A percentile compares a stretch with the other conserved stretches of the same genome.
Evolutionary conservation across 495 filamentous ascomycete genomes (phyloP).

Genomic region (Parmelia sp.): DNA sequence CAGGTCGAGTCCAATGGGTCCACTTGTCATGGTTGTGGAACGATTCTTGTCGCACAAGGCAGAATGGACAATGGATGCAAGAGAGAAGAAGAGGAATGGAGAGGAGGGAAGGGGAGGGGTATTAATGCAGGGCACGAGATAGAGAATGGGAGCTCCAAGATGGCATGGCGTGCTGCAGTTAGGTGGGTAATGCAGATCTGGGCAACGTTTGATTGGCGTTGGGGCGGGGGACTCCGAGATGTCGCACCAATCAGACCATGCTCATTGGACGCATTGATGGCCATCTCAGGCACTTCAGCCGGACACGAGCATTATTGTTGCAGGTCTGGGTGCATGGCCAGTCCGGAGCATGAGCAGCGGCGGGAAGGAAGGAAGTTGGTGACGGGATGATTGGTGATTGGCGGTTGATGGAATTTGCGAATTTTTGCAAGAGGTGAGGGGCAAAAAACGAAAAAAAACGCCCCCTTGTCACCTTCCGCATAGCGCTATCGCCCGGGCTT

Average conservation of each 20-base stretch:
- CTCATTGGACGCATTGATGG: background rate
- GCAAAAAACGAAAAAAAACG: accelerated
- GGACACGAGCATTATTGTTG: background rate
- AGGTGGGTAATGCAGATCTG: background rate
- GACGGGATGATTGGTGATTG: background rate
- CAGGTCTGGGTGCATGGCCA: too few relatives aligned
- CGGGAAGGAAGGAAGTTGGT: background rate
- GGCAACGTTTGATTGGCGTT: background rate
- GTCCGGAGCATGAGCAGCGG: too few relatives aligned
- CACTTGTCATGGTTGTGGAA: slow-evolving; percentile 17
- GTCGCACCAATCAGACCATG: background rate
- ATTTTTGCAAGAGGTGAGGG: background rate
- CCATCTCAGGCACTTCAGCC: background rate
- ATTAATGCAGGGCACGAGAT: background rate
- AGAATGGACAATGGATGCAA: background rate
- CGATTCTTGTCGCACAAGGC: background rate
- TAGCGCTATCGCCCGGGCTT: background rate
- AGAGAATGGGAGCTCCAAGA: background rate
- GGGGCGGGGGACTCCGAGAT: background rate
- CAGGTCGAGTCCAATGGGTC: slow-evolving; percentile 15
- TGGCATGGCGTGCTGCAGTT: background rate
- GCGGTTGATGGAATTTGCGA: too few relatives aligned
- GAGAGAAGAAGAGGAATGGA: background rate
- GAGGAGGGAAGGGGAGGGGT: background rate
- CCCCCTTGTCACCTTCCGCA: background rate